Percentiles rank a stretch among this genome's conserved stretches.
Evolutionary conservation across 345 rosid species (phyloP).

Genomic region (Acer negundo): DNA sequence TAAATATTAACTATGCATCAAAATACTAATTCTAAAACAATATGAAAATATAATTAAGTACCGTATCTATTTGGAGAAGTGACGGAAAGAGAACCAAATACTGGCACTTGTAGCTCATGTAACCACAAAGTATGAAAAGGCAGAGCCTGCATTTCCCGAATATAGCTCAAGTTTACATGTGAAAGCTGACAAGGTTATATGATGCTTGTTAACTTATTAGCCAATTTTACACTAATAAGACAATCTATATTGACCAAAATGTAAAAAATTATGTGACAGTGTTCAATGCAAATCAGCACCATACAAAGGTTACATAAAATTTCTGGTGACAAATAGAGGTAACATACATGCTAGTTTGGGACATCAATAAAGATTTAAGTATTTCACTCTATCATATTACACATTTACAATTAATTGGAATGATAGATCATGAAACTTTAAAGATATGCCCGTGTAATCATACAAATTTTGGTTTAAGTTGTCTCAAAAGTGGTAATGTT

Average conservation of each 20-base stretch:
- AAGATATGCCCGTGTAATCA: background rate
- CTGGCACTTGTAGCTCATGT: slow-evolving; percentile 71
- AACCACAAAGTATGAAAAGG: slow-evolving; percentile 72
- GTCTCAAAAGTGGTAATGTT: background rate
- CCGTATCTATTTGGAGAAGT: slow-evolving; percentile 52
- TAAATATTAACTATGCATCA: background rate
- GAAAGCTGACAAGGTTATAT: background rate
- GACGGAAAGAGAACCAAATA: slow-evolving; percentile 76
- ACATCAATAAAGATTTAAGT: background rate
- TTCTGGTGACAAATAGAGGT: background rate
- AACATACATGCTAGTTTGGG: background rate
- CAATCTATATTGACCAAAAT: background rate
- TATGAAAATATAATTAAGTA: slow-evolving; percentile 17
- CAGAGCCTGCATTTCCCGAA: slow-evolving; percentile 50
- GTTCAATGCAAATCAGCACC: background rate
- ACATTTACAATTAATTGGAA: background rate
- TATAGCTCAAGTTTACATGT: background rate
- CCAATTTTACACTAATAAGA: background rate
- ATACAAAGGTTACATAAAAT: background rate
- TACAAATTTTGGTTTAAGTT: background rate
- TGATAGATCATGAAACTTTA: background rate
- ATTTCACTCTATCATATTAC: background rate
- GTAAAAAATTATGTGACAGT: background rate
- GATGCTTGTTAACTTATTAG: background rate
- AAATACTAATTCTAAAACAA: background rate